Conservation (phyloP, 345 rosid genomes). For the Pseudoturritis turrita region DNA sequence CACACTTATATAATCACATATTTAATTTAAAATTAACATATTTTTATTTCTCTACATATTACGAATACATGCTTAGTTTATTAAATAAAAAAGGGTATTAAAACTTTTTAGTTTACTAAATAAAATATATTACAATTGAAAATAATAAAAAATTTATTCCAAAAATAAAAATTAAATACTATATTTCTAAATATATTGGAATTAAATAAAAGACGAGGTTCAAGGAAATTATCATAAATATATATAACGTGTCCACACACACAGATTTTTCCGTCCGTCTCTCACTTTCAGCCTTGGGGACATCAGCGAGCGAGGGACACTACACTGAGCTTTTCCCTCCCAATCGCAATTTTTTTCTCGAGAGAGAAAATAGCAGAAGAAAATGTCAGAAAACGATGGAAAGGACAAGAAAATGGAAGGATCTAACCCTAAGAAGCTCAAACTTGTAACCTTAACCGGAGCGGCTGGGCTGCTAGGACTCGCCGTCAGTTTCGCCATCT, state of each 20-base stretch:
- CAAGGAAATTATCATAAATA: not conserved
- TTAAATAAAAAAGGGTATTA: no score
- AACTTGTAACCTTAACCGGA: constrained; percentile 61
- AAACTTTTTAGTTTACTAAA: no score
- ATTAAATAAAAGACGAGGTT: not conserved
- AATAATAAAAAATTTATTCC: no score
- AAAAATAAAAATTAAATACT: no score
- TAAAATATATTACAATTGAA: no score
- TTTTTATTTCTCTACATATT: no score
- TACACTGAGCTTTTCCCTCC: constrained; percentile 3
- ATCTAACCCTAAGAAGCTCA: constrained; percentile 43
- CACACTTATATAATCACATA: no score
- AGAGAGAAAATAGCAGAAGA: not conserved
- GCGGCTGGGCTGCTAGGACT: constrained; percentile 64
- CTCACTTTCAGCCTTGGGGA: not conserved
- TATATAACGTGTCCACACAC: not conserved
- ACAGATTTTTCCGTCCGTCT: not conserved
- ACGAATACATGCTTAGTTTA: no score
- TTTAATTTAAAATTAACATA: no score
- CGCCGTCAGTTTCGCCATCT: constrained; percentile 57
- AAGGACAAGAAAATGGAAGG: constrained; percentile 31
- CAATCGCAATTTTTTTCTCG: not conserved
- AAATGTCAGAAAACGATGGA: constrained; percentile 41
- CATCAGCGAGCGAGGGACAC: not conserved
- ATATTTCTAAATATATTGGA: no score